Conservation (phyloP, 192 early-diverging fungal genomes). For the Glomus cerebriforme region DNA sequence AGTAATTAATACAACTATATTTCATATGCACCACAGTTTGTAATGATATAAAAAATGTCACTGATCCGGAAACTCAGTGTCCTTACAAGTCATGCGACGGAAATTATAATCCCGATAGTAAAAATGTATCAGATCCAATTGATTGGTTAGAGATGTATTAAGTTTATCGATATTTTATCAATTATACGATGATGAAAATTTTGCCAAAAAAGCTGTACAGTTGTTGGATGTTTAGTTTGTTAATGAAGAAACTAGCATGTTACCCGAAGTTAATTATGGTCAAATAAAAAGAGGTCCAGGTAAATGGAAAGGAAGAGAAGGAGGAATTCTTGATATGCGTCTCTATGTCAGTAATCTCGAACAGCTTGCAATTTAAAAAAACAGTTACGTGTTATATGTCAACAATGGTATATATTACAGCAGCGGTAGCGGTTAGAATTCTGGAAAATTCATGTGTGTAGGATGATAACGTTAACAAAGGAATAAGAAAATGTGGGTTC, state of each 20-base stretch:
- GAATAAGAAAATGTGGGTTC: conserved; percentile 33
- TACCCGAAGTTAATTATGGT: neutral
- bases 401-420: neutral
- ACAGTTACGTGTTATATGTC: neutral
- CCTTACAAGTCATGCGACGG: neutral
- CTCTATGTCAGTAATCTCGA: neutral
- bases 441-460: neutral
- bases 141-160: conserved; percentile 4
- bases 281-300: neutral
- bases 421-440: neutral
- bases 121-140: conserved; percentile 5
- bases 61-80: conserved; percentile 6
- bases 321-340: conserved; percentile 12
- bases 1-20: conserved; percentile 2
- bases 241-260: neutral
- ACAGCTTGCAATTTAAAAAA: neutral
- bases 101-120: neutral
- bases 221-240: neutral
- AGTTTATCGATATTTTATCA: neutral
- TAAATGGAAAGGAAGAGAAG: neutral
- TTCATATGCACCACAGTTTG: conserved; percentile 24
- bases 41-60: neutral
- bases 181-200: conserved; percentile 1
- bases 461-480: neutral
- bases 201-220: conserved; percentile 1